Evolutionary conservation across 1,284 basidiomycete species (phyloP).

Genomic region (Macrocystidia cucumis): DNA sequence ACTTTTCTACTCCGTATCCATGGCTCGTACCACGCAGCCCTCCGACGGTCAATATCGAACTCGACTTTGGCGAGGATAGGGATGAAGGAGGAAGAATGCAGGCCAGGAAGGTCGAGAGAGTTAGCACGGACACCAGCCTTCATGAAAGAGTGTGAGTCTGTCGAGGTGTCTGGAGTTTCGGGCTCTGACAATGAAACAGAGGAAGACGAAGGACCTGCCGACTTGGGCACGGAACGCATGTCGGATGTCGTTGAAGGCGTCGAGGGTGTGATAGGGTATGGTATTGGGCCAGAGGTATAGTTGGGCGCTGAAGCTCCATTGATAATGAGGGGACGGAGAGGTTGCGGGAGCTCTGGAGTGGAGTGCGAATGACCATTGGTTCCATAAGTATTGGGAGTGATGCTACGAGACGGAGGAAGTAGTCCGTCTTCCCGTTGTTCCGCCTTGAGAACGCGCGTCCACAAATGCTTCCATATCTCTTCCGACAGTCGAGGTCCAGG

Average conservation of each 20-base stretch:
- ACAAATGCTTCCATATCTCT: conserved; percentile 77
- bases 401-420: conserved; percentile 28
- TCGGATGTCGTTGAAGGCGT: conserved; percentile 41
- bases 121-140: conserved; percentile 34
- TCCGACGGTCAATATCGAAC: conserved; percentile 74
- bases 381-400: conserved; percentile 31
- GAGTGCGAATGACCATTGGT: conserved; percentile 29
- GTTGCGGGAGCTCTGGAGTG: conserved; percentile 31
- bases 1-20: conserved; percentile 62
- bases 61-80: conserved; percentile 84
- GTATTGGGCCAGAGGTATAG: conserved; percentile 25
- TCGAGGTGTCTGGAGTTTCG: conserved; percentile 52
- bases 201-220: conserved; percentile 31
- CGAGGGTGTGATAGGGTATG: conserved; percentile 40
- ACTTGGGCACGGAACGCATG: conserved; percentile 38
- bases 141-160: conserved; percentile 16
- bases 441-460: conserved; percentile 59
- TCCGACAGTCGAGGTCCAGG: conserved; percentile 76
- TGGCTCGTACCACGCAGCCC: conserved; percentile 74
- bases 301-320: too few species aligned
- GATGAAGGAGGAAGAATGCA: conserved; percentile 54
- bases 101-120: conserved; percentile 56
- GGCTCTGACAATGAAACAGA: conserved; percentile 32
- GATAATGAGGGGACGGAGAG: conserved; percentile 41
- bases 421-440: conserved; percentile 52